These are phyloP conservation scores for Penicillium samsonianum DNA, from an alignment of 495 filamentous ascomycete genomes.

Conservation along the genomic window DNA sequence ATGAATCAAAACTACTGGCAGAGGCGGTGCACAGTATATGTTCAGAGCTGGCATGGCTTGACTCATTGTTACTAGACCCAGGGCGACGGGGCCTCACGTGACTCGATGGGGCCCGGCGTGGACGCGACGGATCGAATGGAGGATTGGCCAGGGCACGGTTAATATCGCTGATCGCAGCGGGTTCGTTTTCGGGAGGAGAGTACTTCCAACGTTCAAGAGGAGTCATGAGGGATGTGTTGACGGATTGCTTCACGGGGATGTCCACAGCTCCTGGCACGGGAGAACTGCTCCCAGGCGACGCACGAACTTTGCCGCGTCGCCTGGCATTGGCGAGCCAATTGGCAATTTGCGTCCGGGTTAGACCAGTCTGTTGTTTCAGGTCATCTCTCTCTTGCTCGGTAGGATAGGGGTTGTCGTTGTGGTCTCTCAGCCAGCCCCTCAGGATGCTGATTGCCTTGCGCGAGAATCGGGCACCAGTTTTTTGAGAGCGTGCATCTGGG, in stretches of 20 bases:
- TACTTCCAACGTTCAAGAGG: conserved; percentile 84
- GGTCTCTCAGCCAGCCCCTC: conserved; percentile 74
- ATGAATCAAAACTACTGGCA: conserved; percentile 69
- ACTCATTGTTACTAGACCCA: conserved; percentile 59
- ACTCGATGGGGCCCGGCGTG: conserved; percentile 36
- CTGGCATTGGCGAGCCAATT: conserved; percentile 90
- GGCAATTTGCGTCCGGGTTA: conserved; percentile 73
- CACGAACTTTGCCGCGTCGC: conserved; percentile 69
- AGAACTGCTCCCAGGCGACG: conserved; percentile 58
- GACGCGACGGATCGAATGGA: conserved; percentile 55
- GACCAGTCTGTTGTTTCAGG: conserved; percentile 68
- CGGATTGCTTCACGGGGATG: conserved; percentile 56
- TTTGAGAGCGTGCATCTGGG: conserved; percentile 50
- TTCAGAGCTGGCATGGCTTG: conserved; percentile 61
- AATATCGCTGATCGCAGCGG: conserved; percentile 77
- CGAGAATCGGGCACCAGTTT: conserved; percentile 65
- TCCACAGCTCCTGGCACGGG: conserved; percentile 64
- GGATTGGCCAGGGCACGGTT: conserved; percentile 69
- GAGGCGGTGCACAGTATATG: conserved; percentile 67
- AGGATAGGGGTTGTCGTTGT: conserved; percentile 77
- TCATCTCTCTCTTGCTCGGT: conserved; percentile 77
- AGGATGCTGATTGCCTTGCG: conserved; percentile 71
- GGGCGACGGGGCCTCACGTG: conserved; percentile 51
- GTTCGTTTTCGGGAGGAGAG: conserved; percentile 86
- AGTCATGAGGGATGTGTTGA: conserved; percentile 65